Evolutionary conservation across 352 stramenopile species (phyloP).

Genomic region (Pythium utonaiense): DNA sequence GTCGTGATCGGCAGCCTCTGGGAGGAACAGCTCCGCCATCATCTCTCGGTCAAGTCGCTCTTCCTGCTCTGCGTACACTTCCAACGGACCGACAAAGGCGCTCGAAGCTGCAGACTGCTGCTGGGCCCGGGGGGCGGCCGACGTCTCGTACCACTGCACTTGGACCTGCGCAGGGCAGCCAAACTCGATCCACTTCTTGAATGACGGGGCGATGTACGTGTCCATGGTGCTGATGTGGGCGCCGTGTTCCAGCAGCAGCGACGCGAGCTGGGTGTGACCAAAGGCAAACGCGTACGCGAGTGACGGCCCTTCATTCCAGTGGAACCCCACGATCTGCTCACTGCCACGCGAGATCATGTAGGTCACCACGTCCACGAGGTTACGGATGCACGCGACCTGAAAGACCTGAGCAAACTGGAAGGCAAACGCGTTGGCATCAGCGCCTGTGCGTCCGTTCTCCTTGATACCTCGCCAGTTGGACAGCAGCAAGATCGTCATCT

Average conservation of each 20-base stretch:
- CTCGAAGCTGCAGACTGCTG: neutral
- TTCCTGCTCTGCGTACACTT: conserved; percentile 10
- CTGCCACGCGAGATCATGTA: conserved; percentile 55
- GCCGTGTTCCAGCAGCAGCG: conserved; percentile 34
- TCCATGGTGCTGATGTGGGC: conserved; percentile 51
- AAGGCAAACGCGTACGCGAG: conserved; percentile 67
- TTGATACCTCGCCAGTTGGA: conserved; percentile 46
- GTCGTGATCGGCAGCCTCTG: neutral
- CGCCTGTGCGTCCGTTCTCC: conserved; percentile 28
- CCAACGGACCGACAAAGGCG: conserved; percentile 22
- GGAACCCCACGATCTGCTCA: conserved; percentile 51
- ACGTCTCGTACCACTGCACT: conserved; percentile 26
- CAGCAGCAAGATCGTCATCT: conserved; percentile 56
- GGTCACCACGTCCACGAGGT: conserved; percentile 32
- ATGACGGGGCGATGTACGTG: conserved; percentile 42
- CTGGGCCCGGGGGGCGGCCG: neutral
- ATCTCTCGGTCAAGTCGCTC: conserved; percentile 15
- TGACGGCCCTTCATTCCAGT: conserved; percentile 54
- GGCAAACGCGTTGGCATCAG: conserved; percentile 42
- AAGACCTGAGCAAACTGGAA: conserved; percentile 69
- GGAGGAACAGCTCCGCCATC: conserved; percentile 20
- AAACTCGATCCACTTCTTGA: conserved; percentile 65
- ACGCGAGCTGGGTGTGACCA: conserved; percentile 35
- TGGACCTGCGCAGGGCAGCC: conserved; percentile 36
- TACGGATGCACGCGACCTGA: conserved; percentile 60